Evolutionary conservation across 2,329 filamentous ascomycete species (phyloP).

Genomic region (Alternaria infectoria): DNA sequence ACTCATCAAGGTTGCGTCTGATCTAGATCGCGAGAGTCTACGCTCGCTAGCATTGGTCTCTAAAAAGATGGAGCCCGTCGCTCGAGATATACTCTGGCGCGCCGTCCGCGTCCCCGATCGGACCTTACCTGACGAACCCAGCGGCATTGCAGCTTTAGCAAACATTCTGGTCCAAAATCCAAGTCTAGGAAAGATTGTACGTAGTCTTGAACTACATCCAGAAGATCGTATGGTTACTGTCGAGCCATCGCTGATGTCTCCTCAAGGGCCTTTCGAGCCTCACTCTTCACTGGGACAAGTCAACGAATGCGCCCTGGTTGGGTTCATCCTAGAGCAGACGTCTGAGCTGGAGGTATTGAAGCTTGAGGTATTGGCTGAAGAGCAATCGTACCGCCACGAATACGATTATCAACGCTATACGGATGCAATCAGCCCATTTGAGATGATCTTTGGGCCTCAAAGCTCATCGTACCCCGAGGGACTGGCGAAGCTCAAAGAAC

Average conservation of each 20-base stretch:
- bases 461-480: neutral
- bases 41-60: neutral
- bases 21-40: neutral
- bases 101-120: neutral
- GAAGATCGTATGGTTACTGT: neutral
- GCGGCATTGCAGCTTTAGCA: neutral
- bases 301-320: neutral
- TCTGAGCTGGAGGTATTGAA: neutral
- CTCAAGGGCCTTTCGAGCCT: neutral
- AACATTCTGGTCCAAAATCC: neutral
- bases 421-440: neutral
- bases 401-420: neutral
- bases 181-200: neutral
- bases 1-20: neutral
- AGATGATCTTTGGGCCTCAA: neutral
- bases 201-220: neutral
- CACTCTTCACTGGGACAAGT: neutral
- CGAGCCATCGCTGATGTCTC: neutral
- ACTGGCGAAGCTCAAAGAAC: conserved; percentile 1
- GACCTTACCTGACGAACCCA: neutral
- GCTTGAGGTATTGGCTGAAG: neutral
- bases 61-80: neutral
- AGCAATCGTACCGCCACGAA: neutral
- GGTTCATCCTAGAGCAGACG: neutral
- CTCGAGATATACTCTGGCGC: neutral